Base-by-base conservation (phyloP, 228 moss, liverwort and hornwort species). In the Sphagnum fallax region DNA sequence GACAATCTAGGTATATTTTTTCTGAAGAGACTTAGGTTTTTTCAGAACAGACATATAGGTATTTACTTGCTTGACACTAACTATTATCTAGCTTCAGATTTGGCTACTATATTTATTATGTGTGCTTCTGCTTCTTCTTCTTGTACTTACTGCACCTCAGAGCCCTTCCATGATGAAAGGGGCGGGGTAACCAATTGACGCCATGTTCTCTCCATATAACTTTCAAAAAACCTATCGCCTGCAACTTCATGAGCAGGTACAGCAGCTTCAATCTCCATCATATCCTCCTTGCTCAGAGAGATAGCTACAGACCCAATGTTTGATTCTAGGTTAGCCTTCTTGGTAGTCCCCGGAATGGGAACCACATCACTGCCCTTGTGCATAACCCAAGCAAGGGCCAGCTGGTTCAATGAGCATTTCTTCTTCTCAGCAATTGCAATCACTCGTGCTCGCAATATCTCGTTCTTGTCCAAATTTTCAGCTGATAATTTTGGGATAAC, bases 221-320 rank as follows among this genome's bases (percentile, higher is more conserved):
- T 10, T 8, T 71, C 78, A 1, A 13, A 9, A 13, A 75, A 66
- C 47, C 73, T 55, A 50, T 60, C 53, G 11, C 82, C 82, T 57
- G 65, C 69, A 62, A 82, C 63, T 9, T 76, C 62, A 14, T 73
- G 50, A 7, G 53, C 13, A 4, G 79, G 79, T 49, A 82, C 75
- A 4, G 78, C 82, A 10, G 70, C 82, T 66, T 82, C 82, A 63
- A 82, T 74, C 50, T 79, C 82, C 13, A 53, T 73, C 7, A 76
- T 48, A 5, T 78, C 79, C 49, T 79, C 79, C 55, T 71, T 68
- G 47, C 70, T 75, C 12, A 83, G 65, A 1, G 52, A 6, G 12
- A 83, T 4, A 1, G 51, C 70, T 5, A 76, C 51, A 18, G 79
- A 51, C 8, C 50, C 73, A 5, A 73, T 66, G 53, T 81, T 81